Conservation (phyloP, 768 basidiomycete genomes). For the Steccherinum ochraceum region DNA sequence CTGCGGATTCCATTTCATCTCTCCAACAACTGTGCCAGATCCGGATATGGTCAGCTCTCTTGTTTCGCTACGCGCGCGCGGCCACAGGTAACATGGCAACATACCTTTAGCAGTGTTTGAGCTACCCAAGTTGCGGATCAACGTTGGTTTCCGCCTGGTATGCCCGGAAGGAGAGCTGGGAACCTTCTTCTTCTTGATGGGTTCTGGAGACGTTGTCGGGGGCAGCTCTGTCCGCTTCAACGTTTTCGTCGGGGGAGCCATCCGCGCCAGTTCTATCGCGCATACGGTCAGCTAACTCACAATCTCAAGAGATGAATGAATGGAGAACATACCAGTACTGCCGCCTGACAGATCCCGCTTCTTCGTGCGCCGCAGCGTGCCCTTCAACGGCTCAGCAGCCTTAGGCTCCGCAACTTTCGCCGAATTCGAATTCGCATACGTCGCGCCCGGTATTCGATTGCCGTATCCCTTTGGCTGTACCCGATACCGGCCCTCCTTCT, state of each 20-base stretch:
- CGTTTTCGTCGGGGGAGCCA: conserved; percentile 40
- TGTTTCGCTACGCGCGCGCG: not conserved
- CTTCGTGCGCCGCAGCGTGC: conserved; percentile 50
- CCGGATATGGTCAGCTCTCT: too few species aligned
- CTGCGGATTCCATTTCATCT: conserved; percentile 96
- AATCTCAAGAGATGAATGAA: not conserved
- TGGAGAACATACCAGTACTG: conserved; percentile 38
- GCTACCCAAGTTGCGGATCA: conserved; percentile 81
- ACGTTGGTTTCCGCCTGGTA: conserved; percentile 71
- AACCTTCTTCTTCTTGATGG: conserved; percentile 48
- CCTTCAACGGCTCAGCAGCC: conserved; percentile 34
- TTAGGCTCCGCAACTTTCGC: conserved; percentile 32
- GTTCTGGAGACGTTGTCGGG: conserved; percentile 40
- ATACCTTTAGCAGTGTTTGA: conserved; percentile 65
- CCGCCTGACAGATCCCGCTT: conserved; percentile 39
- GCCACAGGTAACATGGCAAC: conserved; percentile 1
- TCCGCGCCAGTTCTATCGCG: not conserved
- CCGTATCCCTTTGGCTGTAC: conserved; percentile 68
- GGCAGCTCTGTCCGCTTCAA: conserved; percentile 53
- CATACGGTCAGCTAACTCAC: conserved; percentile 2
- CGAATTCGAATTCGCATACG: too few species aligned
- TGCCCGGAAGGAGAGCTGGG: conserved; percentile 37
- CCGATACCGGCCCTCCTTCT: conserved; percentile 69
- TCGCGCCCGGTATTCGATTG: conserved; percentile 54
- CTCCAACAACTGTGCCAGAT: conserved; percentile 68